phyloP scores from a whole-genome alignment of 2,329 filamentous ascomycete genomes.

The Aspergillus novoparasiticus region DNA sequence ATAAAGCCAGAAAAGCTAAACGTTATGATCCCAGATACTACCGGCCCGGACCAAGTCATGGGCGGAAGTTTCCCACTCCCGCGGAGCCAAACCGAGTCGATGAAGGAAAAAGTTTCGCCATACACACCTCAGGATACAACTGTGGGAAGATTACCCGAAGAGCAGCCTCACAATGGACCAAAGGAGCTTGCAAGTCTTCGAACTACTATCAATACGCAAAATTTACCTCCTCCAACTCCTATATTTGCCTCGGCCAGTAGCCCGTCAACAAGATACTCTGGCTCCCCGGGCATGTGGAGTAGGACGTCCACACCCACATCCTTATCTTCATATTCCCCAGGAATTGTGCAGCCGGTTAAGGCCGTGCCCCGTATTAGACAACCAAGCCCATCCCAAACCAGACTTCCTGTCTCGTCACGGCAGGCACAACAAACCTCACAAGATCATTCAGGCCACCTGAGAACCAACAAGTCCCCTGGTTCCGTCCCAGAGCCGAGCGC shows the following conservation, averaged over 20 bases:
- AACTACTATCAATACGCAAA: conserved; percentile 37
- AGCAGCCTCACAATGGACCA: conserved; percentile 28
- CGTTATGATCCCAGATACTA: conserved; percentile 31
- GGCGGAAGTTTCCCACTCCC: conserved; percentile 12
- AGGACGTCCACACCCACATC: conserved; percentile 53
- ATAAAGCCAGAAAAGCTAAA: conserved; percentile 30
- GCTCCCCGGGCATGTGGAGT: conserved; percentile 50
- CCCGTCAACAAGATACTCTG: conserved; percentile 50
- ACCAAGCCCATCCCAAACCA: conserved; percentile 40
- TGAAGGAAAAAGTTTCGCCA: conserved; percentile 15
- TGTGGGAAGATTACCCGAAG: conserved; percentile 18
- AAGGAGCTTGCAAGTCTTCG: conserved; percentile 43
- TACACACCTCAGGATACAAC: conserved; percentile 20
- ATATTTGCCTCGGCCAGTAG: conserved; percentile 44
- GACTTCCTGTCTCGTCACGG: conserved; percentile 35
- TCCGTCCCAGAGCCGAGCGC: conserved; percentile 13
- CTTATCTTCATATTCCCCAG: conserved; percentile 53
- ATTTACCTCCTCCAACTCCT: conserved; percentile 42
- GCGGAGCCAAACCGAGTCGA: conserved; percentile 17
- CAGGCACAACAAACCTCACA: conserved; percentile 22
- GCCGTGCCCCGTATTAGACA: conserved; percentile 38
- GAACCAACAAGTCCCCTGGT: conserved; percentile 16
- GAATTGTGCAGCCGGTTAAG: conserved; percentile 46
- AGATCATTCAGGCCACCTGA: conserved; percentile 20
- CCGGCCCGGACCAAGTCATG: conserved; percentile 21